Conservation (phyloP, 2,329 filamentous ascomycete genomes). For the Aureobasidium namibiae region DNA sequence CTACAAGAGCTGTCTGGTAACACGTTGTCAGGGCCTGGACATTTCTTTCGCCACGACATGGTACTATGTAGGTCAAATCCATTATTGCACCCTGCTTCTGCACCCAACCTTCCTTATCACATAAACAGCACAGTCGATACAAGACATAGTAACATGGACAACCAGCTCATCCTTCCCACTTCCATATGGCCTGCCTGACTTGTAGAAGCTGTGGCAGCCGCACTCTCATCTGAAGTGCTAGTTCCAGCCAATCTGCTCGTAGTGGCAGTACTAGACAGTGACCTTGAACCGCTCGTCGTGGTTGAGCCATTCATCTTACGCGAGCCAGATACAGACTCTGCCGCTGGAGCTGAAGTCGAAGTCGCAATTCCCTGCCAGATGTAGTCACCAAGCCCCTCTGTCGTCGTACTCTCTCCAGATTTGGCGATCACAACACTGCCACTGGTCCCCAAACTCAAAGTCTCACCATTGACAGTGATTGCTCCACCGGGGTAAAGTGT, state of each 20-base stretch:
- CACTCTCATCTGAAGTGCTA: no score
- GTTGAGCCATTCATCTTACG: background rate
- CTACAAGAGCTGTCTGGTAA: no score
- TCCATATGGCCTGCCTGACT: background rate
- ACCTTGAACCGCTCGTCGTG: background rate
- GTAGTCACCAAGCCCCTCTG: background rate
- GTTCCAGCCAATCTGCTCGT: background rate
- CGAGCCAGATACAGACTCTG: background rate
- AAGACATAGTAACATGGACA: background rate
- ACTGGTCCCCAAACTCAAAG: background rate
- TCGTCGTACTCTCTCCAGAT: background rate
- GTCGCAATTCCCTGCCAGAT: background rate
- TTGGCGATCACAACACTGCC: background rate
- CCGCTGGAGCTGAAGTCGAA: background rate
- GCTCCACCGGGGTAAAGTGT: slow-evolving; percentile 16
- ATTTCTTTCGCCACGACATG: no score
- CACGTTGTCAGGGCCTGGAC: no score
- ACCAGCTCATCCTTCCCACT: background rate
- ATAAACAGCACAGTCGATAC: background rate
- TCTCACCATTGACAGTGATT: slow-evolving; percentile 23
- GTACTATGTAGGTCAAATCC: no score
- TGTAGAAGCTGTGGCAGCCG: background rate
- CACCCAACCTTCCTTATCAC: background rate
- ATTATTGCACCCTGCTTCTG: background rate
- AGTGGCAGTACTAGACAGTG: background rate